phyloP scores from a whole-genome alignment of 192 early-diverging fungal species.

The Podila horticola region DNA sequence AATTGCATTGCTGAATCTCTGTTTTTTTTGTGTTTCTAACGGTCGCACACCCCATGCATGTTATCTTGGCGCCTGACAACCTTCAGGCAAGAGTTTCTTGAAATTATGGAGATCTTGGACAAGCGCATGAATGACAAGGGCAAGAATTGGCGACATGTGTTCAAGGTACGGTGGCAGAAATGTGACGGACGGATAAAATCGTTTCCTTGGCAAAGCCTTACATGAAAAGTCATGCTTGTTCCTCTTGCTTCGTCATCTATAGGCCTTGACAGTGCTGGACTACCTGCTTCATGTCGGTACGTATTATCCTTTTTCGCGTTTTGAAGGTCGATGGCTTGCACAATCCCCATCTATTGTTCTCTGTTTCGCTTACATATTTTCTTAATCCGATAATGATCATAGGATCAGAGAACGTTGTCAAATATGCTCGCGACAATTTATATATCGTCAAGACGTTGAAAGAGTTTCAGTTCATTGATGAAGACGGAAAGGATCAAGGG shows the following conservation, averaged over 20 bases:
- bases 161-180: slow-evolving; percentile 72
- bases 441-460: slow-evolving; percentile 93
- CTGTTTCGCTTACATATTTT: neutral
- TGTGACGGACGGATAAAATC: neutral
- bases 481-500: slow-evolving; percentile 91
- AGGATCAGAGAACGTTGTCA: slow-evolving; percentile 86
- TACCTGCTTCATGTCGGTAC: slow-evolving; percentile 76
- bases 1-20: no score
- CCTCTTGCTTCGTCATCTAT: neutral
- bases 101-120: slow-evolving; percentile 97
- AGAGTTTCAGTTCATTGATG: slow-evolving; percentile 95
- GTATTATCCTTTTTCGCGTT: neutral
- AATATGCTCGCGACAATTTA: slow-evolving; percentile 87
- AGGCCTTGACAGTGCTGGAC: slow-evolving; percentile 88
- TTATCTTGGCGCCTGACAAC: neutral
- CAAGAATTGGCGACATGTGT: slow-evolving; percentile 97
- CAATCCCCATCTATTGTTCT: neutral
- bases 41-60: neutral
- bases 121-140: slow-evolving; percentile 97
- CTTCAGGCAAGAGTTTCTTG: slow-evolving; percentile 82
- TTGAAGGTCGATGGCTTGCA: no score
- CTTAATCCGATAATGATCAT: neutral
- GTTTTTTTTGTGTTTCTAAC: neutral
- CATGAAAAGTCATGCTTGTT: neutral
- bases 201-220: neutral